These are phyloP conservation scores for Striga asiatica DNA, from an alignment of 257 asterid genomes.

Conservation along the genomic window DNA sequence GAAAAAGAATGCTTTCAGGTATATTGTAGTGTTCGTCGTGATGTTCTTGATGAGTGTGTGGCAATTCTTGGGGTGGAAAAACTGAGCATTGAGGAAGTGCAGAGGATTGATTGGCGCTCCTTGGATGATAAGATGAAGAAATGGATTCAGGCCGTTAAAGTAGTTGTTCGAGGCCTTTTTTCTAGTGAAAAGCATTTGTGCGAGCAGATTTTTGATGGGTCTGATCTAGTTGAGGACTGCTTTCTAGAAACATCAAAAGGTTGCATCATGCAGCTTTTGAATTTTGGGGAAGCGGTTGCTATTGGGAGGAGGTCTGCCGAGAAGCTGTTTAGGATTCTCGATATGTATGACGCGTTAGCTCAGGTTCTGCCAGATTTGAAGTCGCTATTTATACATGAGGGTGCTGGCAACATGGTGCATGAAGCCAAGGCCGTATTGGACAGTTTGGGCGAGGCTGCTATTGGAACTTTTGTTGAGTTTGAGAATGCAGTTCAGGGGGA, in stretches of 20 bases:
- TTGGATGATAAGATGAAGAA: constrained; percentile 90
- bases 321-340: constrained; percentile 80
- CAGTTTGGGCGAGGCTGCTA: constrained; percentile 71
- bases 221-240: constrained; percentile 74
- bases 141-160: constrained; percentile 78
- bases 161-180: constrained; percentile 58
- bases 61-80: constrained; percentile 69
- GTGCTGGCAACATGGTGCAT: constrained; percentile 67
- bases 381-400: constrained; percentile 57
- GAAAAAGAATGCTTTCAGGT: constrained; percentile 94
- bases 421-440: constrained; percentile 82
- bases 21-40: constrained; percentile 75
- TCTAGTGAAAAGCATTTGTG: constrained; percentile 66
- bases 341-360: constrained; percentile 77
- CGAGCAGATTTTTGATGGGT: constrained; percentile 59
- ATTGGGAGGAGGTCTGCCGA: constrained; percentile 77
- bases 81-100: constrained; percentile 95
- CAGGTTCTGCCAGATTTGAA: constrained; percentile 55
- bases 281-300: constrained; percentile 93
- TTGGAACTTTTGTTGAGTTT: constrained; percentile 82
- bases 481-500: constrained; percentile 92
- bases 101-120: constrained; percentile 67
- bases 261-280: constrained; percentile 85
- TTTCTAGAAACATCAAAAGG: constrained; percentile 83
- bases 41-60: constrained; percentile 78